Percentiles rank a stretch among this genome's conserved stretches.
Evolutionary conservation across 2,329 filamentous ascomycete species (phyloP).

Genomic region (Cordyceps pruinosa): DNA sequence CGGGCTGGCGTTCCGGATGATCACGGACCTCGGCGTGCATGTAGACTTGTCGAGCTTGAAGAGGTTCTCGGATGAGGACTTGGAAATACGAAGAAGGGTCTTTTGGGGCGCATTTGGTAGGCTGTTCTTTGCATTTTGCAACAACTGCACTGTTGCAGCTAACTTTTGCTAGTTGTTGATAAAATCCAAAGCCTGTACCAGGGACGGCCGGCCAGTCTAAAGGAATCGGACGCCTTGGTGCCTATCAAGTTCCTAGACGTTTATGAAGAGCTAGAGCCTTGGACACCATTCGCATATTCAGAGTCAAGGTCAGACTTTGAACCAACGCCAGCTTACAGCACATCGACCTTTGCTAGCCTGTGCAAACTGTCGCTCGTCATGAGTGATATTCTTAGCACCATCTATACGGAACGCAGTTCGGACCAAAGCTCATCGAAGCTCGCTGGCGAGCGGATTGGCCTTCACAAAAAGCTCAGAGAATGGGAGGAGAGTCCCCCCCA

Average conservation of each 20-base stretch:
- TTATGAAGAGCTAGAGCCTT: conserved; percentile 47
- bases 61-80: conserved; percentile 8
- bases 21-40: conserved; percentile 49
- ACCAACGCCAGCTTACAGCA: conserved; percentile 33
- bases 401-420: conserved; percentile 38
- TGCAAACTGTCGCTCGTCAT: conserved; percentile 40
- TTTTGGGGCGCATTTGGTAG: conserved; percentile 38
- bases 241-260: conserved; percentile 41
- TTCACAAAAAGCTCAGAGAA: neutral
- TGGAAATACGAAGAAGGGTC: conserved; percentile 36
- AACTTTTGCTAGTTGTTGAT: neutral
- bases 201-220: conserved; percentile 42
- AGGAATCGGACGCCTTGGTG: conserved; percentile 39
- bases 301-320: conserved; percentile 19
- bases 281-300: conserved; percentile 33
- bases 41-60: conserved; percentile 28
- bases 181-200: conserved; percentile 35
- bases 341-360: conserved; percentile 35
- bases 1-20: conserved; percentile 48
- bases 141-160: too few relatives aligned
- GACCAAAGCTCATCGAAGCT: conserved; percentile 25
- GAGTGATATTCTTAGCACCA: conserved; percentile 26
- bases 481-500: neutral
- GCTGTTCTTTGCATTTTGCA: neutral
- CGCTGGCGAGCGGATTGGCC: conserved; percentile 23